Conservation (phyloP, 2,329 filamentous ascomycete genomes). For the Nothopassalora personata region DNA sequence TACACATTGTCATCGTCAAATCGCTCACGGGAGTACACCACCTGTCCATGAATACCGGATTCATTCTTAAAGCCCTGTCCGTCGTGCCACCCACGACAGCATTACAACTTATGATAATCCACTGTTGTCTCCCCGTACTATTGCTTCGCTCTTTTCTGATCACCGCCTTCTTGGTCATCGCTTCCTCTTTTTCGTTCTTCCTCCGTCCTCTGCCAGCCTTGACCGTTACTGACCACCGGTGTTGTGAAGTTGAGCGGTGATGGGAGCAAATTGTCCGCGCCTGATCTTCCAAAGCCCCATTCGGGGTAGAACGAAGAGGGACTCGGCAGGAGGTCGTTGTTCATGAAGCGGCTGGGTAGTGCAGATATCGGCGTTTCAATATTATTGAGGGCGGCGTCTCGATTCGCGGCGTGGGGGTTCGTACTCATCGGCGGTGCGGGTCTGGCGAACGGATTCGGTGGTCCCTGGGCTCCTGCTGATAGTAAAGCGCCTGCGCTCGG, state of each 20-base stretch:
- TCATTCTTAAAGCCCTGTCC: too few relatives aligned
- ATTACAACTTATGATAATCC: background rate
- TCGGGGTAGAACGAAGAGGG: slow-evolving; percentile 90
- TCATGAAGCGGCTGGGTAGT: slow-evolving; percentile 84
- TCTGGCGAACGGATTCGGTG: slow-evolving; percentile 90
- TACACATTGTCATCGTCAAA: background rate
- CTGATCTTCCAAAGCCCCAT: slow-evolving; percentile 65
- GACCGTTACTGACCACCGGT: slow-evolving; percentile 50
- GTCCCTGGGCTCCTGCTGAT: slow-evolving; percentile 85
- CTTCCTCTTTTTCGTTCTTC: slow-evolving; percentile 24
- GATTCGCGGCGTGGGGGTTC: slow-evolving; percentile 34
- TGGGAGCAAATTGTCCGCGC: slow-evolving; percentile 68
- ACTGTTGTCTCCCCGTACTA: background rate
- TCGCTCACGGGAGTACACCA: background rate
- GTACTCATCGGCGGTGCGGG: slow-evolving; percentile 67
- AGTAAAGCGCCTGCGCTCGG: slow-evolving; percentile 80
- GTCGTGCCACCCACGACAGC: background rate
- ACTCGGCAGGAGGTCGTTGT: slow-evolving; percentile 79
- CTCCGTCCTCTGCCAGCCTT: slow-evolving; percentile 40
- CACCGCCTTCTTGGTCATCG: slow-evolving; percentile 23
- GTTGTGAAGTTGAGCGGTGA: slow-evolving; percentile 92
- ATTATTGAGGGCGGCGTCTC: slow-evolving; percentile 35
- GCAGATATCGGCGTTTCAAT: slow-evolving; percentile 89
- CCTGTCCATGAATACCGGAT: background rate
- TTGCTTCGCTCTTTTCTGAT: slow-evolving; percentile 22